phyloP scores from a whole-genome alignment of 1,284 basidiomycete species.

The Sanghuangporus weigelae region DNA sequence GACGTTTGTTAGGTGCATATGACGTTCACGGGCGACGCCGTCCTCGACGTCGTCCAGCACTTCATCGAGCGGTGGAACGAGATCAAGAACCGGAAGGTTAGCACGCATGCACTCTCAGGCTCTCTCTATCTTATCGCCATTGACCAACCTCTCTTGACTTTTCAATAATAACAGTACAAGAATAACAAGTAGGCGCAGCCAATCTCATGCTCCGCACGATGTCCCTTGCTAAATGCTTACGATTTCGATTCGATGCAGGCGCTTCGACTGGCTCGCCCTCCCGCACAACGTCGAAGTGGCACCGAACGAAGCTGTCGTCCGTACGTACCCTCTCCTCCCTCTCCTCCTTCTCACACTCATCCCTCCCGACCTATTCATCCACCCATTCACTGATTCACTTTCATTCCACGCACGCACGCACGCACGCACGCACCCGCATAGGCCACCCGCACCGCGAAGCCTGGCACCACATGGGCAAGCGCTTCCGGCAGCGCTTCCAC shows the following conservation, averaged over 20 bases:
- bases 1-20: constrained; percentile 58
- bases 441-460: constrained; percentile 66
- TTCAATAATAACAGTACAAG: background rate
- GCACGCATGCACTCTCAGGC: background rate
- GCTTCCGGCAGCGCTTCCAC: constrained; percentile 58
- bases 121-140: background rate
- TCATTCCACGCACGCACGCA: background rate
- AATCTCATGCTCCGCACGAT: background rate
- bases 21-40: constrained; percentile 78
- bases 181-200: background rate
- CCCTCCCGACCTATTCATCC: background rate
- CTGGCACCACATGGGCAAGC: constrained; percentile 54
- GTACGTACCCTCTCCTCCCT: constrained; percentile 32
- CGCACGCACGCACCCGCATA: constrained; percentile 20
- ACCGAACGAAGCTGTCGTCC: constrained; percentile 60
- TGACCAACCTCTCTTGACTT: background rate
- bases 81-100: constrained; percentile 70
- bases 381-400: background rate
- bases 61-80: constrained; percentile 89
- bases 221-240: background rate
- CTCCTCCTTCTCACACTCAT: constrained; percentile 18
- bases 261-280: constrained; percentile 75
- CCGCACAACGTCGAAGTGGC: constrained; percentile 63
- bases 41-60: constrained; percentile 88
- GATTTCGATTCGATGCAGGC: constrained; percentile 27